Conservation (phyloP, 2,329 filamentous ascomycete species). For the Neonectria punicea region DNA sequence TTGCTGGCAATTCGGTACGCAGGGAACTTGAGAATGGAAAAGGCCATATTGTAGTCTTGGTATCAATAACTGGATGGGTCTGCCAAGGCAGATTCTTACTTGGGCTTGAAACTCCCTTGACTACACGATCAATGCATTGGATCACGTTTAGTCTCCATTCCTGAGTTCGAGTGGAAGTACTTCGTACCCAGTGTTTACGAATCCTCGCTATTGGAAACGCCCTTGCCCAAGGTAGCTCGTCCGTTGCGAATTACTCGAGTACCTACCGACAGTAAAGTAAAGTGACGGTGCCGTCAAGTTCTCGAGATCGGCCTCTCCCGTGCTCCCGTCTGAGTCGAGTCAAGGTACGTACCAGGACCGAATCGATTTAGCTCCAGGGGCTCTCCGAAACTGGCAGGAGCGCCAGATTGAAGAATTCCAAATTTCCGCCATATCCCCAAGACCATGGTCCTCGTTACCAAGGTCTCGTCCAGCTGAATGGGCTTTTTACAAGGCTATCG, state of each 20-base stretch:
- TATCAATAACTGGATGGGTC: constrained; percentile 5
- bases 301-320: neutral
- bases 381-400: neutral
- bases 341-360: constrained; percentile 4
- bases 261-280: neutral
- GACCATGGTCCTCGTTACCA: neutral
- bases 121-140: neutral
- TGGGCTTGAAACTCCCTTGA: neutral
- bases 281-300: neutral
- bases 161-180: neutral
- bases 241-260: neutral
- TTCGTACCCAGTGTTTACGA: neutral
- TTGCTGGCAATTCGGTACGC: neutral
- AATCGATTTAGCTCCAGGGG: constrained; percentile 16
- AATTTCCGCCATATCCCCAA: neutral
- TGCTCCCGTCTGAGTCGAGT: neutral
- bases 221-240: neutral
- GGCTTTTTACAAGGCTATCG: neutral
- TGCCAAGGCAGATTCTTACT: neutral
- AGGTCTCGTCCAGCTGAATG: neutral
- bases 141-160: neutral
- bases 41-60: neutral
- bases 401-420: neutral
- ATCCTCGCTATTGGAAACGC: neutral
- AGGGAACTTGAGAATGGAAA: neutral